phyloP scores from a whole-genome alignment of 768 basidiomycete genomes.

The Scleroderma citrinum region DNA sequence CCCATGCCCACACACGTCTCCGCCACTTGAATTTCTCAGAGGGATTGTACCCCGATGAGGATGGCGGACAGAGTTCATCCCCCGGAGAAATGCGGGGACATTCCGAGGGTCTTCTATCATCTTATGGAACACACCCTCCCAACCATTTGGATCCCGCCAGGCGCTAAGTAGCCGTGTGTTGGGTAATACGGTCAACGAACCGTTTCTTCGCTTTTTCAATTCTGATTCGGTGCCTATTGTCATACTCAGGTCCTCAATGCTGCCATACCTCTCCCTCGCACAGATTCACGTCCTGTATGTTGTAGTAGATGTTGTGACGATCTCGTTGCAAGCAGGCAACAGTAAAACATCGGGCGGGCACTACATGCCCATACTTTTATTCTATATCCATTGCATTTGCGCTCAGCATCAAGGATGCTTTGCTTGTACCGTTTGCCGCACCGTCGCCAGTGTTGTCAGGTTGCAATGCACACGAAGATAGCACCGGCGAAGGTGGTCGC shows the following conservation, averaged over 20 bases:
- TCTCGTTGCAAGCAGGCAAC: slow-evolving; percentile 11
- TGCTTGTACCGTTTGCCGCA: neutral
- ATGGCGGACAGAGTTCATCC: slow-evolving; percentile 21
- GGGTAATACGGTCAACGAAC: slow-evolving; percentile 2
- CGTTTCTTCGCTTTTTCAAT: neutral
- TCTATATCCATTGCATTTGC: slow-evolving; percentile 56
- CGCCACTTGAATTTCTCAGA: slow-evolving; percentile 51
- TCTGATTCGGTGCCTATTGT: neutral
- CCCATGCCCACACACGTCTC: slow-evolving; percentile 71
- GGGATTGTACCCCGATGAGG: slow-evolving; percentile 29
- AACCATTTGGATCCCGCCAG: slow-evolving; percentile 8
- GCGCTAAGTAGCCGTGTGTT: neutral
- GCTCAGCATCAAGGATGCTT: slow-evolving; percentile 1
- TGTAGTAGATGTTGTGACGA: slow-evolving; percentile 21
- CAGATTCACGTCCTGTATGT: slow-evolving; percentile 21
- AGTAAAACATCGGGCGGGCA: slow-evolving; percentile 1
- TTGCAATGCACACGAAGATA: neutral
- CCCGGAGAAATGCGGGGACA: slow-evolving; percentile 34
- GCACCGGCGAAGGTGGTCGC: slow-evolving; percentile 15
- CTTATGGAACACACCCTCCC: slow-evolving; percentile 36
- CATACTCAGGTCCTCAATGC: neutral
- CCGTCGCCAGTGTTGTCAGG: slow-evolving; percentile 3
- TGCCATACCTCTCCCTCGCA: slow-evolving; percentile 5
- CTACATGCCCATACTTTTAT: slow-evolving; percentile 2
- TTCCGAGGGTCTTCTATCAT: slow-evolving; percentile 41